Evolutionary conservation across 345 rosid species (phyloP).

Genomic region (Boechera retrofracta): DNA sequence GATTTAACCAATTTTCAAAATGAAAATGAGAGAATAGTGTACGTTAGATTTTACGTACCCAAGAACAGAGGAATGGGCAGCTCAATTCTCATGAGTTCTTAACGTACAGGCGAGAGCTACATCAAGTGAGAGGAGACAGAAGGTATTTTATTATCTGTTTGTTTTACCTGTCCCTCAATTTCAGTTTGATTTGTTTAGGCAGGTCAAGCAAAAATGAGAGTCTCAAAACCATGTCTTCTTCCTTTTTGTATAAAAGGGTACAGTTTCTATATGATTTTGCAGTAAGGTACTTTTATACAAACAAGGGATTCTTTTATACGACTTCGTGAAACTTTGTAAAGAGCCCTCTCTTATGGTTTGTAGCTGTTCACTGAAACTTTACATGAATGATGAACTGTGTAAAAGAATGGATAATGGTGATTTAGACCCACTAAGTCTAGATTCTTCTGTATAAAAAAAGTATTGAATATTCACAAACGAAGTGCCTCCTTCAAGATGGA

Average conservation of each 20-base stretch:
- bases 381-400: background rate
- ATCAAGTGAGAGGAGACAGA: background rate
- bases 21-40: background rate
- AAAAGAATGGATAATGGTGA: background rate
- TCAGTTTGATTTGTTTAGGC: background rate
- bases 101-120: background rate
- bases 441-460: background rate
- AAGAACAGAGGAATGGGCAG: background rate
- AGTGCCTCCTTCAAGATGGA: background rate
- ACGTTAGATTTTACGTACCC: background rate
- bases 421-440: background rate
- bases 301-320: background rate
- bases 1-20: background rate
- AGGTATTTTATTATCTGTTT: background rate
- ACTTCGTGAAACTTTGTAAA: background rate
- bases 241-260: too few relatives aligned
- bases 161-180: background rate
- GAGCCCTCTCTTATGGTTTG: background rate
- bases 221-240: background rate
- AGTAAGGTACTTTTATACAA: background rate
- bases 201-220: background rate
- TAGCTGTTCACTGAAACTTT: background rate
- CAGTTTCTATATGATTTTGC: too few relatives aligned
- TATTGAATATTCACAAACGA: background rate
- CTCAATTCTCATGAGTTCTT: constrained; percentile 1